Evolutionary conservation across 2,329 filamentous ascomycete species (phyloP).

Genomic region (Alternaria panax): DNA sequence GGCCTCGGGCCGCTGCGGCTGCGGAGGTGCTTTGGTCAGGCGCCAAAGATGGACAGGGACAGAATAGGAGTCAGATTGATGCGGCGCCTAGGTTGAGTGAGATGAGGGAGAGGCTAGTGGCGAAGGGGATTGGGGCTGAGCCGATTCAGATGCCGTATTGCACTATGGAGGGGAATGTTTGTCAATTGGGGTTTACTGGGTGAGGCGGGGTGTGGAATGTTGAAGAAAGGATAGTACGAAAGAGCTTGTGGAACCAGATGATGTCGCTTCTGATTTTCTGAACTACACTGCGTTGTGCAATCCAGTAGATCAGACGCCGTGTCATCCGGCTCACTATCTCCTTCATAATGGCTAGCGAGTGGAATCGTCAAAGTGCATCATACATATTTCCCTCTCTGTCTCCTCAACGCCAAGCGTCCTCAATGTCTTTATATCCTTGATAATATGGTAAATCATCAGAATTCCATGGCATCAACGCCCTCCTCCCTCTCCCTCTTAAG

Average conservation of each 20-base stretch:
- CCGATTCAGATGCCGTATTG: slow-evolving; percentile 78
- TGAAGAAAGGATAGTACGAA: background rate
- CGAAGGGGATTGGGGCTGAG: slow-evolving; percentile 68
- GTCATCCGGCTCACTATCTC: no score
- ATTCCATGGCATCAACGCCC: slow-evolving; percentile 67
- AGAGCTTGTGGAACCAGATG: background rate
- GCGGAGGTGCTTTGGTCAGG: slow-evolving; percentile 85
- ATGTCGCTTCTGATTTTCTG: no score
- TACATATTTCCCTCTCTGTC: background rate
- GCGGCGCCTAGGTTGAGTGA: slow-evolving; percentile 75
- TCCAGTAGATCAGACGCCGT: no score
- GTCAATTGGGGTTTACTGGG: slow-evolving; percentile 21
- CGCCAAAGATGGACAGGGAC: slow-evolving; percentile 67
- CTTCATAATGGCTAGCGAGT: background rate
- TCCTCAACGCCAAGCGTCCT: background rate
- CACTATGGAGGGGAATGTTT: slow-evolving; percentile 63
- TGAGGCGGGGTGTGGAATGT: background rate
- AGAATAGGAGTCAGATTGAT: slow-evolving; percentile 74
- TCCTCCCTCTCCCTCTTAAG: slow-evolving; percentile 65
- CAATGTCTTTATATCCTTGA: background rate
- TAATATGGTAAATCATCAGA: slow-evolving; percentile 53
- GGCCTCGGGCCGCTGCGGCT: slow-evolving; percentile 77
- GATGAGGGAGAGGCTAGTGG: slow-evolving; percentile 78
- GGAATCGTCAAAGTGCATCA: background rate
- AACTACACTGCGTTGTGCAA: no score